Base-by-base conservation (phyloP, 768 basidiomycete species). In the Collybia nuda region DNA sequence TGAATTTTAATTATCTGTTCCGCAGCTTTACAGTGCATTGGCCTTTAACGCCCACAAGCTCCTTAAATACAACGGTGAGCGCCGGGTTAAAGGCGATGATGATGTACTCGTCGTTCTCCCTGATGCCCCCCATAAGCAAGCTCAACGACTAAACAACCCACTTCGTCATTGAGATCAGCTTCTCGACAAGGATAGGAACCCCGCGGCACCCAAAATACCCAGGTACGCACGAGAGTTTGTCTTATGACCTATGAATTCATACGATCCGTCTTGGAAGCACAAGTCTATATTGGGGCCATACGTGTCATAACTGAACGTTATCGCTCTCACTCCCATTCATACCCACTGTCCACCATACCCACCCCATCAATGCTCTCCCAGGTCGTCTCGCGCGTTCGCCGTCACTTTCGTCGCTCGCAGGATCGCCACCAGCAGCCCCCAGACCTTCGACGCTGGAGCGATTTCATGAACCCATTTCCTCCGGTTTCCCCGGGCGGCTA, bases 401-500 rank as follows among this genome's bases (percentile, higher is more conserved):
- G 56, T 19, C 60, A 57, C 19, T 49, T 61, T 44, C 58, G 63
- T 36, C 53, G 59, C 19, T 49, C 48, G 44, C 50, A 56, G 12
- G 44, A 58, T 26, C 51, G 44, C 14, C 44, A 51, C 19, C 49
- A 55, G n/a, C 54, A 63, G 17, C 69, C 74, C 6, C 74, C 74
- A 15, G 69, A 69, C 29, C 62, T 74, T 6, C 50, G 61, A 8
- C 67, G 69, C 48, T 70, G 69, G 61, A 66, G 67, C 48, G 66
- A 64, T 32, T 69, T 74, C 50, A 57, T 56, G 28, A 64, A 60
- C 18, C 73, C 74, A 0, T 75, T 77, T 52, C 74, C 74, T 6
- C 61, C 61, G 5, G 69, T 77, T 24, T 62, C 67, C 2, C 57
- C 62, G 19, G 75, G 75, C 15, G 74, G 73, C n/a, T 77, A 77